Percentiles rank a stretch among this genome's conserved stretches.
phyloP scores from a whole-genome alignment of 2,329 filamentous ascomycete species.

The Cucurbitaria berberidis region DNA sequence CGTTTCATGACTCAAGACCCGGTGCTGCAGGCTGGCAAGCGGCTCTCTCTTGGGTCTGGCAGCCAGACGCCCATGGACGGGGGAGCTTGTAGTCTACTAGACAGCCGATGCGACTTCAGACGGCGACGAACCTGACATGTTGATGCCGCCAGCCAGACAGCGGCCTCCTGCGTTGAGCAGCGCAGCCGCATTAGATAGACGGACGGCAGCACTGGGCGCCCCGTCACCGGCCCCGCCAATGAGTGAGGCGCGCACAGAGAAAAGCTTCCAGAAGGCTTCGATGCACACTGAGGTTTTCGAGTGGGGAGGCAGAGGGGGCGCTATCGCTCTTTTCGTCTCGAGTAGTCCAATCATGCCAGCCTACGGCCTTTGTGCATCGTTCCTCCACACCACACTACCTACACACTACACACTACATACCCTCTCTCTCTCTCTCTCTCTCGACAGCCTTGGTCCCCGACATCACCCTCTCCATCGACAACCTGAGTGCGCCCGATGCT shows the following conservation, averaged over 20 bases:
- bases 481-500: conserved; percentile 33
- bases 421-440: too few relatives aligned
- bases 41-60: conserved; percentile 16
- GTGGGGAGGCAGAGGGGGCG: conserved; percentile 12
- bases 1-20: conserved; percentile 20
- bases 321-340: conserved; percentile 12
- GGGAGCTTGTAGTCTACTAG: too few relatives aligned
- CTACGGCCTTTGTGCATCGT: neutral
- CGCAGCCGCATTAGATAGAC: too few relatives aligned
- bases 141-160: neutral
- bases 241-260: conserved; percentile 2
- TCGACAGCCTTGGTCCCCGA: neutral
- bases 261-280: conserved; percentile 27
- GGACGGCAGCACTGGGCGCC: neutral
- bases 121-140: neutral
- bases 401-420: neutral
- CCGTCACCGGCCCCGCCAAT: conserved; percentile 7
- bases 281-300: conserved; percentile 2
- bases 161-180: neutral
- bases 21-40: conserved; percentile 21
- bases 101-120: neutral
- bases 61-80: neutral
- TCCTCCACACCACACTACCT: neutral
- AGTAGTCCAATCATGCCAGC: conserved; percentile 10
- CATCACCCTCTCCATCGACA: conserved; percentile 1